These are phyloP conservation scores for Litchi chinensis DNA, from an alignment of 345 rosid genomes.

Conservation along the genomic window DNA sequence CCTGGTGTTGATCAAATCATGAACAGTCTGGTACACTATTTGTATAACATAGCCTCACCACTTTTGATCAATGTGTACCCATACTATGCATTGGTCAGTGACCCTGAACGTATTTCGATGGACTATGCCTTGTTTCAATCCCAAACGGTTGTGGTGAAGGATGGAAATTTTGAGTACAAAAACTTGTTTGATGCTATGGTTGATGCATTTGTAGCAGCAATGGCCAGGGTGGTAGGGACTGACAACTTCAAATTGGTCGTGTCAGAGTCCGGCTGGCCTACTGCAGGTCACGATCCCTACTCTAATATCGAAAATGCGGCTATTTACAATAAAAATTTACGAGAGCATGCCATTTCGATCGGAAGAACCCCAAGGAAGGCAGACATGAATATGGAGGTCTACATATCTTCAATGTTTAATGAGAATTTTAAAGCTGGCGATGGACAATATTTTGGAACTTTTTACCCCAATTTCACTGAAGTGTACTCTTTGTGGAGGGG, in stretches of 20 bases:
- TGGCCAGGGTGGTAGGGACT: slow-evolving; percentile 19
- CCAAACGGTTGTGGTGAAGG: background rate
- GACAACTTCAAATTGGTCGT: slow-evolving; percentile 22
- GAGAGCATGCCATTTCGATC: background rate
- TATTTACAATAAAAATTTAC: slow-evolving; percentile 21
- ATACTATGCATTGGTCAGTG: slow-evolving; percentile 10
- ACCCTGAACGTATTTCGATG: slow-evolving; percentile 14
- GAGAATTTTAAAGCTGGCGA: slow-evolving; percentile 24
- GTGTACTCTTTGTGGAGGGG: slow-evolving; percentile 29
- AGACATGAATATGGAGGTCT: slow-evolving; percentile 27
- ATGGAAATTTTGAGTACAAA: slow-evolving; percentile 21
- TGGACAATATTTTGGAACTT: slow-evolving; percentile 28
- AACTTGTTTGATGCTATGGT: slow-evolving; percentile 32
- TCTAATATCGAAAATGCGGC: slow-evolving; percentile 13
- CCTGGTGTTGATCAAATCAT: background rate
- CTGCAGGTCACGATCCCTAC: background rate
- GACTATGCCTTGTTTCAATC: slow-evolving; percentile 25
- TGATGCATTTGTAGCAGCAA: slow-evolving; percentile 29
- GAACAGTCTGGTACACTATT: background rate
- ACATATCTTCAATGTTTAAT: slow-evolving; percentile 32
- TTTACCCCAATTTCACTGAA: slow-evolving; percentile 26
- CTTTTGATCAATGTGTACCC: slow-evolving; percentile 26
- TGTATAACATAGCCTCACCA: slow-evolving; percentile 20
- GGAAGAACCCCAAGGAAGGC: slow-evolving; percentile 27
- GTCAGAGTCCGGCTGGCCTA: slow-evolving; percentile 24